Percentiles rank a stretch among this genome's conserved stretches.
Evolutionary conservation across 345 rosid genomes (phyloP).

Genomic region (Populus alba): DNA sequence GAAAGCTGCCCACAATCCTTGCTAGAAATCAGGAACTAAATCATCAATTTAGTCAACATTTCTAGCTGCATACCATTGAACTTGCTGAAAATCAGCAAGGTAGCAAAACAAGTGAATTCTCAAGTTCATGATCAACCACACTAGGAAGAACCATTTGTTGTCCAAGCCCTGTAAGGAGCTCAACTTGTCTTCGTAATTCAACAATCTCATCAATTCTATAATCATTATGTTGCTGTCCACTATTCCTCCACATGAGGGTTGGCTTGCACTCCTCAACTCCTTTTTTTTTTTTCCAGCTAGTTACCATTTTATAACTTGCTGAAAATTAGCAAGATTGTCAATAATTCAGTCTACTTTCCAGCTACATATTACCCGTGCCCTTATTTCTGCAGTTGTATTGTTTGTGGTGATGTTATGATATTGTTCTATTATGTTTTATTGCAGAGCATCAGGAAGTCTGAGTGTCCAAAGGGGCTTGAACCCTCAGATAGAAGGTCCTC

Average conservation of each 20-base stretch:
- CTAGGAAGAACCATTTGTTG: neutral
- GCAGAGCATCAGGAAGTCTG: conserved; percentile 91
- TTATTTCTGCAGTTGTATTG: neutral
- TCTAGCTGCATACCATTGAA: neutral
- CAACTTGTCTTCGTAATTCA: neutral
- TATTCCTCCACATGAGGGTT: neutral
- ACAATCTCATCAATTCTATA: neutral
- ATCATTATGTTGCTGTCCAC: neutral
- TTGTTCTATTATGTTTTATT: neutral
- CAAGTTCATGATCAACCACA: neutral
- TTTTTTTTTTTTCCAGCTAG: no score
- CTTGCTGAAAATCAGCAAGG: neutral
- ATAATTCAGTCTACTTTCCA: no score
- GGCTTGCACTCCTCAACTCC: neutral
- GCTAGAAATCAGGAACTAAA: neutral
- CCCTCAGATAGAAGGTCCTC: conserved; percentile 77
- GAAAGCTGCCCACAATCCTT: no score
- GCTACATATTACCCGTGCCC: no score
- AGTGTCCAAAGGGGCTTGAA: conserved; percentile 96
- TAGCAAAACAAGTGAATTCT: neutral
- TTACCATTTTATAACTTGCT: no score
- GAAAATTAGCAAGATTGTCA: no score
- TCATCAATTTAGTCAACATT: no score
- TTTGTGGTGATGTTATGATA: neutral
- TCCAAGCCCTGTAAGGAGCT: neutral